phyloP scores from a whole-genome alignment of 257 asterid species.

The Solanum chmielewskii region DNA sequence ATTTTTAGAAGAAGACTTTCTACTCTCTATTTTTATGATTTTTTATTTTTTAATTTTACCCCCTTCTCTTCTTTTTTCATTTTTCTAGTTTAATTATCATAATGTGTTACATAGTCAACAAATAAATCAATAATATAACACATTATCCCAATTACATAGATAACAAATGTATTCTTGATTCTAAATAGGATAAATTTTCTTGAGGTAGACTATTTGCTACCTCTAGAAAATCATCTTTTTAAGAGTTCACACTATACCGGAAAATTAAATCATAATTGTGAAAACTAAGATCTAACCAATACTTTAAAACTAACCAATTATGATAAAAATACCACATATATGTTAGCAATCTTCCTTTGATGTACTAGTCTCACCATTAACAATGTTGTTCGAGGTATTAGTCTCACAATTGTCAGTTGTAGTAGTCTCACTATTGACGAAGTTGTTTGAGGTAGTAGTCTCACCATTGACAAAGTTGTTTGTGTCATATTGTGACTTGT shows the following conservation, averaged over 20 bases:
- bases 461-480: background rate
- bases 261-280: background rate
- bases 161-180: background rate
- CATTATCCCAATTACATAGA: background rate
- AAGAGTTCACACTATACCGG: no score
- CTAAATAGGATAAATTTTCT: background rate
- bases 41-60: no score
- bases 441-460: no score
- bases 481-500: background rate
- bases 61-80: no score
- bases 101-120: background rate
- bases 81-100: no score
- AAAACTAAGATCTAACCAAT: background rate
- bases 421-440: no score
- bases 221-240: background rate
- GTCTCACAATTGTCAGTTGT: no score
- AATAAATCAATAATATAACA: background rate
- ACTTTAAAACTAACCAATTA: background rate
- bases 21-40: no score
- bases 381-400: no score
- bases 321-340: background rate
- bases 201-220: background rate
- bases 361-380: background rate
- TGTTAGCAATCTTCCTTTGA: background rate
- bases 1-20: no score